These are phyloP conservation scores for Teratosphaeria gauchensis DNA, from an alignment of 2,329 filamentous ascomycete species.

Conservation along the genomic window DNA sequence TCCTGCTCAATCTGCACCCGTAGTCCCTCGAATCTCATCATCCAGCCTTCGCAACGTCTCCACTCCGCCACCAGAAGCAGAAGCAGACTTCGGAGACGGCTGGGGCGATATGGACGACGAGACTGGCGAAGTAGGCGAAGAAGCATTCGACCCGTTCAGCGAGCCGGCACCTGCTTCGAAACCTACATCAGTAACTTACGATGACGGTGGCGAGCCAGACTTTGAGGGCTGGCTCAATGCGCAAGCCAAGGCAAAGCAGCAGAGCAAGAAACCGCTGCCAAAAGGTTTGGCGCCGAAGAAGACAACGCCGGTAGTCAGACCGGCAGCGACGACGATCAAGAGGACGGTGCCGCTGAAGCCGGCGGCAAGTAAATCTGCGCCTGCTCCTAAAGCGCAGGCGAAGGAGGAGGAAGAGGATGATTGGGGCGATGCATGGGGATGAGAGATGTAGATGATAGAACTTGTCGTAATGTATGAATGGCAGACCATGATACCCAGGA, in stretches of 20 bases:
- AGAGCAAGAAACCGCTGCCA: conserved; percentile 57
- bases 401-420: conserved; percentile 30
- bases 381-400: conserved; percentile 11
- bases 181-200: conserved; percentile 45
- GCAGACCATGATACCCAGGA: not conserved
- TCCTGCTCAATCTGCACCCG: conserved; percentile 18
- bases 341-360: conserved; percentile 8
- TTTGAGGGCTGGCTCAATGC: conserved; percentile 93
- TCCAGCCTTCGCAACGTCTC: conserved; percentile 12
- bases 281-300: conserved; percentile 67
- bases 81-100: conserved; percentile 51
- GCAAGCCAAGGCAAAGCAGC: conserved; percentile 65
- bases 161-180: conserved; percentile 24
- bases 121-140: conserved; percentile 40
- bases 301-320: conserved; percentile 22
- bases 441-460: not conserved
- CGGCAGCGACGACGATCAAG: conserved; percentile 18
- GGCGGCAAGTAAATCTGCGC: conserved; percentile 4
- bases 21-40: conserved; percentile 21
- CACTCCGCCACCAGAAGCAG: conserved; percentile 17
- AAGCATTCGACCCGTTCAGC: conserved; percentile 38
- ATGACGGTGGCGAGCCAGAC: conserved; percentile 82
- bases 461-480: not conserved
- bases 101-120: conserved; percentile 54
- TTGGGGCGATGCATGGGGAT: conserved; percentile 31